Conservation (phyloP, 352 stramenopile species). For the Pilasporangium apinafurcum region DNA sequence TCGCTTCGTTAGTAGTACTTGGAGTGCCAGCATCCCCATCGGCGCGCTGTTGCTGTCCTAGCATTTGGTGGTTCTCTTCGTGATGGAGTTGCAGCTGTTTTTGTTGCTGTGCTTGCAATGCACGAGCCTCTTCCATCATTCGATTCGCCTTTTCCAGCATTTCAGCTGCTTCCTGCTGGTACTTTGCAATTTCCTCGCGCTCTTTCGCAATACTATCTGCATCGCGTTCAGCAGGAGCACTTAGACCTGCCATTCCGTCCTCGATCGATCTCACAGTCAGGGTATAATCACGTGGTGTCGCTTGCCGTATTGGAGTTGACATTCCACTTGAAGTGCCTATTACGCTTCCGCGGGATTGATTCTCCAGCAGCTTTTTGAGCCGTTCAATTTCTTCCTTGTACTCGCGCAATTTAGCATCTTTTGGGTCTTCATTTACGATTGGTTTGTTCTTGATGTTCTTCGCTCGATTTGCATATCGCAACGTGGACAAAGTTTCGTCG, state of each 20-base stretch:
- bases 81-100: slow-evolving; percentile 9
- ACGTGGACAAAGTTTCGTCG: slow-evolving; percentile 93
- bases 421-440: slow-evolving; percentile 93
- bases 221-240: too few species aligned
- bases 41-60: background rate
- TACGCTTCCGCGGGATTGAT: slow-evolving; percentile 32
- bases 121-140: slow-evolving; percentile 74
- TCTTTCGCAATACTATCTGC: too few species aligned
- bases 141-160: slow-evolving; percentile 61
- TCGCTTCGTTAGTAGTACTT: too few species aligned
- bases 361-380: slow-evolving; percentile 78
- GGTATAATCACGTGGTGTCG: background rate
- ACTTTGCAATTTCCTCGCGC: slow-evolving; percentile 55
- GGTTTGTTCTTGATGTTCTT: slow-evolving; percentile 98
- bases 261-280: background rate
- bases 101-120: slow-evolving; percentile 22
- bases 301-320: slow-evolving; percentile 10
- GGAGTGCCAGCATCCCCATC: too few species aligned
- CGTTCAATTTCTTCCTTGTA: slow-evolving; percentile 89
- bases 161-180: slow-evolving; percentile 52
- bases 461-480: slow-evolving; percentile 95
- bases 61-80: background rate
- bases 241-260: slow-evolving; percentile 1
- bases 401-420: slow-evolving; percentile 86
- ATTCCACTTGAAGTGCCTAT: slow-evolving; percentile 30